Conservation (phyloP, 805 yeast genomes). For the Scheffersomyces ergatensis region DNA sequence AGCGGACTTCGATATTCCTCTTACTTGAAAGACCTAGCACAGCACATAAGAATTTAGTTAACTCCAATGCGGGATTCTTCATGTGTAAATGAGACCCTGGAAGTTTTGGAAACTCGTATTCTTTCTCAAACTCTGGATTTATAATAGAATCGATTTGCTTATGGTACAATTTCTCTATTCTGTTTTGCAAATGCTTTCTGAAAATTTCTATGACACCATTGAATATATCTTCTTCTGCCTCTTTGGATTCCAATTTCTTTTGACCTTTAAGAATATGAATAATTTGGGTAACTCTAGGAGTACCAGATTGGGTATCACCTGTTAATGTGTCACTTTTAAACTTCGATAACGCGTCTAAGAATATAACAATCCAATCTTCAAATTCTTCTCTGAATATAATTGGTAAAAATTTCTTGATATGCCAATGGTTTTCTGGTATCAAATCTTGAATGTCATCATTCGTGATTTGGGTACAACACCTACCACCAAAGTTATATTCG, state of each 20-base stretch:
- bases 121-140: slow-evolving; percentile 59
- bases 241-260: slow-evolving; percentile 29
- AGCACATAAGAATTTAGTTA: slow-evolving; percentile 73
- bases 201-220: slow-evolving; percentile 55
- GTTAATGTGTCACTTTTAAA: slow-evolving; percentile 43
- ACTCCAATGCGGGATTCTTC: slow-evolving; percentile 73
- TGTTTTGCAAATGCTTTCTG: slow-evolving; percentile 60
- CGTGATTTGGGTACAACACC: slow-evolving; percentile 46
- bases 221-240: slow-evolving; percentile 26
- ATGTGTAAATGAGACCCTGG: slow-evolving; percentile 68
- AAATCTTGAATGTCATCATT: slow-evolving; percentile 44
- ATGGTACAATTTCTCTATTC: slow-evolving; percentile 62
- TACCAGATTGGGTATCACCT: slow-evolving; percentile 34
- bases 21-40: slow-evolving; percentile 65
- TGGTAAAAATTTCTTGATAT: slow-evolving; percentile 72
- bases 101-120: slow-evolving; percentile 69
- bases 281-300: slow-evolving; percentile 72
- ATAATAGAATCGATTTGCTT: slow-evolving; percentile 73
- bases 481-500: slow-evolving; percentile 80
- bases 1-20: slow-evolving; percentile 68
- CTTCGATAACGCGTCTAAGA: slow-evolving; percentile 66
- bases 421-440: slow-evolving; percentile 69
- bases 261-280: slow-evolving; percentile 49
- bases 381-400: slow-evolving; percentile 75
- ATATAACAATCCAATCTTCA: slow-evolving; percentile 79